These are phyloP conservation scores for Aspergillus niger DNA, from an alignment of 2,329 filamentous ascomycete genomes.

Conservation along the genomic window DNA sequence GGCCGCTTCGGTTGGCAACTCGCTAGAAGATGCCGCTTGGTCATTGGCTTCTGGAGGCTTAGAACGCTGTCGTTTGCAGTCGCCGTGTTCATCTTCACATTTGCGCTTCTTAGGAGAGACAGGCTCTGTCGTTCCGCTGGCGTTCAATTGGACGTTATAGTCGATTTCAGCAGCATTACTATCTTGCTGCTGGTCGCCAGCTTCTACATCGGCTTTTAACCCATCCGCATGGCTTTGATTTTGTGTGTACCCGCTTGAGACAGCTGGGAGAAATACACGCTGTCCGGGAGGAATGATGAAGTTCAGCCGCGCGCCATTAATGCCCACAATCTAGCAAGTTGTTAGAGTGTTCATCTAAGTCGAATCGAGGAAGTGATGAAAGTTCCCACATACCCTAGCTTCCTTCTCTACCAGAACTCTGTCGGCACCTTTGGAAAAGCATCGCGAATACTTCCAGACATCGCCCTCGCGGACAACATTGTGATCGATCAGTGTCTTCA, in stretches of 20 bases:
- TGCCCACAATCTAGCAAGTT: constrained; percentile 33
- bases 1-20: neutral
- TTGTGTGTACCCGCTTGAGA: neutral
- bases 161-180: neutral
- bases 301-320: constrained; percentile 35
- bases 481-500: constrained; percentile 39
- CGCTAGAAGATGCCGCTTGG: constrained; percentile 1
- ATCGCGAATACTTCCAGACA: constrained; percentile 43
- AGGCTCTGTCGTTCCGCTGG: neutral
- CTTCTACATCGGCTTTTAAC: neutral
- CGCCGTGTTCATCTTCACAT: constrained; percentile 11
- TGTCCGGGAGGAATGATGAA: constrained; percentile 45
- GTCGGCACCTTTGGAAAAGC: constrained; percentile 28
- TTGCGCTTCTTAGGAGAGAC: constrained; percentile 19
- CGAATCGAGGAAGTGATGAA: neutral
- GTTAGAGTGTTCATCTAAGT: neutral
- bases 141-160: neutral
- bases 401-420: constrained; percentile 46
- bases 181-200: neutral
- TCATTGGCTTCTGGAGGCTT: constrained; percentile 2
- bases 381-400: constrained; percentile 35
- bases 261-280: constrained; percentile 34
- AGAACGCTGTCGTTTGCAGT: neutral
- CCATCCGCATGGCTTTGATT: neutral
- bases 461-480: constrained; percentile 43